These are phyloP conservation scores for Phytophthora cryptogea DNA, from an alignment of 352 stramenopile species.

Conservation along the genomic window DNA sequence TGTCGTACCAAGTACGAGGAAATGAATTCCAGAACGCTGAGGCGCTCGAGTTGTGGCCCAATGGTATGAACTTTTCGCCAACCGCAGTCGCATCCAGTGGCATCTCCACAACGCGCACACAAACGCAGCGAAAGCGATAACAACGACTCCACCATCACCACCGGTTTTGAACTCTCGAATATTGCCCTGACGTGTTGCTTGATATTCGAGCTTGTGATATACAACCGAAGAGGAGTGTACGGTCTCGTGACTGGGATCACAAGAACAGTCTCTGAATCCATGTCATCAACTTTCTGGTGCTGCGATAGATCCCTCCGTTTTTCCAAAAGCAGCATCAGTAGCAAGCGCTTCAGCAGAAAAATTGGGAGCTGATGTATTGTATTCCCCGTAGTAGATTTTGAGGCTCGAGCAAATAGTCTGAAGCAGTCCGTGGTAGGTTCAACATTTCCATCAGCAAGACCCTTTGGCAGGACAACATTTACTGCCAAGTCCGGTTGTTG, in stretches of 20 bases:
- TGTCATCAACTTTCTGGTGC: neutral
- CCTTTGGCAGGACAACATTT: neutral
- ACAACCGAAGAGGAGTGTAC: slow-evolving; percentile 8
- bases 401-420: slow-evolving; percentile 1
- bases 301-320: slow-evolving; percentile 1
- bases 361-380: slow-evolving; percentile 37
- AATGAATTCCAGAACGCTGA: slow-evolving; percentile 38
- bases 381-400: neutral
- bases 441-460: neutral
- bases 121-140: slow-evolving; percentile 23
- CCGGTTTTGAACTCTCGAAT: slow-evolving; percentile 13
- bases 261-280: slow-evolving; percentile 10
- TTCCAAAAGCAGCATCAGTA: slow-evolving; percentile 27
- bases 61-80: slow-evolving; percentile 36
- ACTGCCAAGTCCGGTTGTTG: slow-evolving; percentile 11
- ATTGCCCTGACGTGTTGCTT: slow-evolving; percentile 18
- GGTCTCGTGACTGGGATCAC: slow-evolving; percentile 7
- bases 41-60: slow-evolving; percentile 23
- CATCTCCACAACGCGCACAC: slow-evolving; percentile 35
- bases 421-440: slow-evolving; percentile 3
- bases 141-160: neutral
- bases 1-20: slow-evolving; percentile 27
- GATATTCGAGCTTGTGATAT: slow-evolving; percentile 2
- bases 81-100: slow-evolving; percentile 15
- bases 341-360: slow-evolving; percentile 32